phyloP scores from a whole-genome alignment of 2,329 filamentous ascomycete genomes.

The Ceratocystis huliohia region DNA sequence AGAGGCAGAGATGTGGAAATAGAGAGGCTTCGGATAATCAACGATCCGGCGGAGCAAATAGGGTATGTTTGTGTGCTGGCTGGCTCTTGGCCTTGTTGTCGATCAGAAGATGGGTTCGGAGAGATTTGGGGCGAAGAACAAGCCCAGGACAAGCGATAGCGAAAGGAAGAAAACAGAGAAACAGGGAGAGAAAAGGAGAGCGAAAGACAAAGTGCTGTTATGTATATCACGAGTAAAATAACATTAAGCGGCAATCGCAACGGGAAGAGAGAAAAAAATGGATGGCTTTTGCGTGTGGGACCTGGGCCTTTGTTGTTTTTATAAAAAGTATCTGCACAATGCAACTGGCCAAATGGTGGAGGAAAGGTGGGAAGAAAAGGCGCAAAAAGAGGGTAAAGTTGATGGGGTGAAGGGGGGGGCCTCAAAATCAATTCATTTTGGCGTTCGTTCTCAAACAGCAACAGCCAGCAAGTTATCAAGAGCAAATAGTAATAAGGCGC shows the following conservation, averaged over 20 bases:
- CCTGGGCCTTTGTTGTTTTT: conserved; percentile 13
- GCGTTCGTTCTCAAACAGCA: conserved; percentile 10
- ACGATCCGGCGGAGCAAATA: not conserved
- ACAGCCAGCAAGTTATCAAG: not conserved
- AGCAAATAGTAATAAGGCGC: too few species aligned
- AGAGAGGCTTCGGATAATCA: not conserved
- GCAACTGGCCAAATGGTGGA: not conserved
- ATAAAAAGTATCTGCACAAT: not conserved
- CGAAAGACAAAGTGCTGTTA: conserved; percentile 1
- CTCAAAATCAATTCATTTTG: conserved; percentile 10
- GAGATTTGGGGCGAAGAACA: not conserved
- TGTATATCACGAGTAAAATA: conserved; percentile 7
- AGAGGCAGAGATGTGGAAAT: not conserved
- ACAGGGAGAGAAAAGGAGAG: conserved; percentile 1
- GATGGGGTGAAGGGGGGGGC: conserved; percentile 5
- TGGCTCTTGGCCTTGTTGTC: not conserved
- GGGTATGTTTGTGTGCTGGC: not conserved
- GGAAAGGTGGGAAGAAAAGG: conserved; percentile 10
- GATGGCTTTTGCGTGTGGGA: not conserved
- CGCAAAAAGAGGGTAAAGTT: conserved; percentile 8
- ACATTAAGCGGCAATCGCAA: not conserved
- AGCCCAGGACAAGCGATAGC: not conserved
- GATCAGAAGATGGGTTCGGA: not conserved
- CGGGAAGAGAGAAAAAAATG: not conserved
- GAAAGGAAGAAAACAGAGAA: not conserved